Evolutionary conservation across 2,329 filamentous ascomycete species (phyloP).

Genomic region (Cercospora berteroae): DNA sequence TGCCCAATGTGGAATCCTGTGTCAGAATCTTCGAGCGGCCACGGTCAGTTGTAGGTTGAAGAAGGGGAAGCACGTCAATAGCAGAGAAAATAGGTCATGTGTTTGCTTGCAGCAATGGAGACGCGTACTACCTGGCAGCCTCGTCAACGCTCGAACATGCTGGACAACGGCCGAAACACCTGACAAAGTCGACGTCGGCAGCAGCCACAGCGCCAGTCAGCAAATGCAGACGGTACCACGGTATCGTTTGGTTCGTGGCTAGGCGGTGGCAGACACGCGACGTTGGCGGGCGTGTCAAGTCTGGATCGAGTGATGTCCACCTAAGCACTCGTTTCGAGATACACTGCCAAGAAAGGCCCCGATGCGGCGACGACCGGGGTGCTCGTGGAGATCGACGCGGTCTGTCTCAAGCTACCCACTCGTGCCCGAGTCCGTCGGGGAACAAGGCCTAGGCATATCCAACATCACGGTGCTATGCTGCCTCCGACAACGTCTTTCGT

Average conservation of each 20-base stretch:
- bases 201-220: background rate
- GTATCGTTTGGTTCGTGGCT: background rate
- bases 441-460: background rate
- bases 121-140: slow-evolving; percentile 11
- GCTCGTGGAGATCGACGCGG: background rate
- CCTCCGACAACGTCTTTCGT: background rate
- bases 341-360: background rate
- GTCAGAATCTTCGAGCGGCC: background rate
- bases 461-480: background rate
- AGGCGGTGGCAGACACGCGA: background rate
- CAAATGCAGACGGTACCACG: background rate
- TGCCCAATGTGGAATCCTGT: background rate
- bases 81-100: background rate
- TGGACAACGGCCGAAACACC: background rate
- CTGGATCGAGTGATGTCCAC: background rate
- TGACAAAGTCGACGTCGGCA: background rate
- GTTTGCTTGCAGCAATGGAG: background rate
- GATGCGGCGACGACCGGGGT: background rate
- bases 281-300: background rate
- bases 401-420: background rate
- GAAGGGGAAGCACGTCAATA: background rate
- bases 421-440: background rate
- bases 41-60: background rate
- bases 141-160: background rate
- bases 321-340: background rate